Base-by-base conservation (phyloP, 176 grass and related monocot genomes). In the Raddia guianensis region DNA sequence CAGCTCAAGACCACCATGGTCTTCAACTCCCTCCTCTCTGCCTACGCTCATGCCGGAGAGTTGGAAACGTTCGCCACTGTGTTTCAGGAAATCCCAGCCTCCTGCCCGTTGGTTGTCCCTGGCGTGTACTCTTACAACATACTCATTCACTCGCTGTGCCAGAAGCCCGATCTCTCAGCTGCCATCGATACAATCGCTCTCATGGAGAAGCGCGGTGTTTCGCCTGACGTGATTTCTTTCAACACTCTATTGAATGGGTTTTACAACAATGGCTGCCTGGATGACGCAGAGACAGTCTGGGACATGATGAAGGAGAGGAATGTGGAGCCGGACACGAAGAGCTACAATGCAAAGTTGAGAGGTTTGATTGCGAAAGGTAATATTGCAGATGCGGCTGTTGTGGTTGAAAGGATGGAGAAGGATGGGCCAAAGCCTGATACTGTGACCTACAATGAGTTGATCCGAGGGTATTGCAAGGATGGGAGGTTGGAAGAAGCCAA, bases 281-380 rank as follows among this genome's bases (percentile, higher is more conserved):
- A 85, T 15, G 88, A 77, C 2, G 83, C 77, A 0, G 65, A 87
- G 51, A 85, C 74, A 35, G 48, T 89, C 47, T 91, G 91, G 93
- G 51, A 69, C 9, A 80, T 92, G 79, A 92, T 96, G 80, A 80
- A 50, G 82, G 67, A 90, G 85, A 88, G 79, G 72, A 84, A 84
- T 87, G 1, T 89, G 49, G 27, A 71, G 73, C 86, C 83, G 0
- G 45, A 89, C 14, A 6, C 19, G 1, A 91, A 61, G 64, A 27
- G 72, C 82, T 97, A 86, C 80, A 93, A 93, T 59, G 73, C 86
- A 52, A 93, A 89, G 58, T 16, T 97, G 40, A 72, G 89, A 40
- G 80, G 80, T 49, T 75, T 97, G 73, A 59, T 91, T 70, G 27
- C 55, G 1, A 16, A 68, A 52, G 86, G 81, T 13, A 89, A 49